Evolutionary conservation across 2,329 filamentous ascomycete genomes (phyloP).

Genomic region (Nemania bipapillata): DNA sequence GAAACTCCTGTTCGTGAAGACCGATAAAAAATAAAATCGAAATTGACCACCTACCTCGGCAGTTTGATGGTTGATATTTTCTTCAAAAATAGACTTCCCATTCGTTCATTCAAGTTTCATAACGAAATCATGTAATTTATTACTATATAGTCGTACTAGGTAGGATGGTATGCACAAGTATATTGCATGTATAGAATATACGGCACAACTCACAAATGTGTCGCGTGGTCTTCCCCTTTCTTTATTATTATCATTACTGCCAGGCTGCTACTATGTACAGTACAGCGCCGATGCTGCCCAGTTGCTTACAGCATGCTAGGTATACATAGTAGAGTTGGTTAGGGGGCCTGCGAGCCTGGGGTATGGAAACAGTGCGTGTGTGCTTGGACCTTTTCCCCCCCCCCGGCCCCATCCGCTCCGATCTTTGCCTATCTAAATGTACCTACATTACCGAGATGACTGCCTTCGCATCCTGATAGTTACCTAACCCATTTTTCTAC

Average conservation of each 20-base stretch:
- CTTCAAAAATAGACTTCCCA: no score
- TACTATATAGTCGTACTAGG: no score
- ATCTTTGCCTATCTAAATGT: constrained; percentile 3
- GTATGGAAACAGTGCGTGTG: not conserved
- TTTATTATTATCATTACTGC: no score
- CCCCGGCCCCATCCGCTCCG: constrained; percentile 19
- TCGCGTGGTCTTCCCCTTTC: not conserved
- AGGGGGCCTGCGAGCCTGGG: not conserved
- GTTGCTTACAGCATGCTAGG: not conserved
- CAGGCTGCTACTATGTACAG: not conserved
- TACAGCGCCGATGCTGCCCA: not conserved
- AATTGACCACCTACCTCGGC: not conserved
- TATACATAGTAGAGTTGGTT: not conserved
- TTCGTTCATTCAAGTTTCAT: no score
- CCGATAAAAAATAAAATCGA: not conserved
- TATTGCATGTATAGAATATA: no score
- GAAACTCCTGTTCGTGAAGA: not conserved
- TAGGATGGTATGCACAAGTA: no score
- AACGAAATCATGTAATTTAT: no score
- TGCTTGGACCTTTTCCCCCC: constrained; percentile 1
- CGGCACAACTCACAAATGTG: no score
- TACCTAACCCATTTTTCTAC: constrained; percentile 26
- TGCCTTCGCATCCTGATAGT: not conserved
- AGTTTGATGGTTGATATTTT: no score
- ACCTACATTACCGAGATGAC: constrained; percentile 16